These are phyloP conservation scores for Macrocybe gigantea DNA, from an alignment of 768 basidiomycete genomes.

Conservation along the genomic window DNA sequence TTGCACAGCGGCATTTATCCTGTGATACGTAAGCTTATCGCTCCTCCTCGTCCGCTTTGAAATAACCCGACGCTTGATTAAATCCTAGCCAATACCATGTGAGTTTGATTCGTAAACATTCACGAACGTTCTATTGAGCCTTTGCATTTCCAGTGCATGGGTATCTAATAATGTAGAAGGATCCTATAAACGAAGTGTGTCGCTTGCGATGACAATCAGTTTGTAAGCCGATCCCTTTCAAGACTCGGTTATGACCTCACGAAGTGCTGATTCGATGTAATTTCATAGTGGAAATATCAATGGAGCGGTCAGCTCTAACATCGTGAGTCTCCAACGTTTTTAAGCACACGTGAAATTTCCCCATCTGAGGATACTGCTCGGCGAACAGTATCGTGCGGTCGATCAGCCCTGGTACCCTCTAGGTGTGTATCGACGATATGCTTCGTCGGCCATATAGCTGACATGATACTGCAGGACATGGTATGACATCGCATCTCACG, in stretches of 20 bases:
- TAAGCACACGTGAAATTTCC: not conserved
- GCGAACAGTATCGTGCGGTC: constrained; percentile 48
- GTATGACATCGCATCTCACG: constrained; percentile 7
- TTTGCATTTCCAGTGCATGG: constrained; percentile 32
- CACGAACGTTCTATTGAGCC: too few species aligned
- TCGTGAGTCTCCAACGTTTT: constrained; percentile 37
- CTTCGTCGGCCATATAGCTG: not conserved
- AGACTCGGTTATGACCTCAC: not conserved
- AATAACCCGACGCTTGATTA: not conserved
- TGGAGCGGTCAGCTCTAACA: constrained; percentile 72
- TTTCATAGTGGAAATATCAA: constrained; percentile 58
- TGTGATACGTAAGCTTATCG: constrained; percentile 47
- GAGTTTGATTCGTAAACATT: constrained; percentile 8
- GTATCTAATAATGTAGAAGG: constrained; percentile 72
- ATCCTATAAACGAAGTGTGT: constrained; percentile 68
- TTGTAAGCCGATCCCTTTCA: constrained; percentile 32
- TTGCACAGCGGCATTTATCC: constrained; percentile 64
- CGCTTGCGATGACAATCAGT: constrained; percentile 64
- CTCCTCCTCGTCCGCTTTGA: not conserved
- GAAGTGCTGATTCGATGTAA: not conserved
- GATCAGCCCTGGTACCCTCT: constrained; percentile 68
- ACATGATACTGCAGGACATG: constrained; percentile 17
- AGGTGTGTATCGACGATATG: constrained; percentile 16
- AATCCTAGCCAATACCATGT: constrained; percentile 55
- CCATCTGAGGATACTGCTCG: not conserved